phyloP scores from a whole-genome alignment of 176 grass and related monocot genomes.

The Musa schizocarpa region DNA sequence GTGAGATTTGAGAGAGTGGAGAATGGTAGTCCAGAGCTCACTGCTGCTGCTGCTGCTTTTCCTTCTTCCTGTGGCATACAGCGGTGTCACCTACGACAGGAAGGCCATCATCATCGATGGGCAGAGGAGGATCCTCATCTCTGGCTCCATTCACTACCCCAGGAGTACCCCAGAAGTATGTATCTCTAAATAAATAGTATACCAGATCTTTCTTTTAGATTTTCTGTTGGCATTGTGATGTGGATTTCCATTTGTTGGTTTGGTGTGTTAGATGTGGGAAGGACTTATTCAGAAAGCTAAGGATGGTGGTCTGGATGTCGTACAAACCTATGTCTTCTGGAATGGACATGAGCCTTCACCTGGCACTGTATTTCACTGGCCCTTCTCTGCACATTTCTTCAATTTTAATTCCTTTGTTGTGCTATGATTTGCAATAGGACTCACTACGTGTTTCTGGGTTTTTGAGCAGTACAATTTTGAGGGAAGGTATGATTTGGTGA shows the following conservation, averaged over 20 bases:
- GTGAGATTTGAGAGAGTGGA: slow-evolving; percentile 8
- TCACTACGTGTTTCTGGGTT: slow-evolving; percentile 10
- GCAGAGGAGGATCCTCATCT: slow-evolving; percentile 81
- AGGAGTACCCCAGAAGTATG: slow-evolving; percentile 92
- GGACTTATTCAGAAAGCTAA: slow-evolving; percentile 90
- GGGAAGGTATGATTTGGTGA: slow-evolving; percentile 96
- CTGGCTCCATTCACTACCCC: slow-evolving; percentile 98
- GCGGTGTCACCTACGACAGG: slow-evolving; percentile 79
- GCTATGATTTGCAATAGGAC: not conserved
- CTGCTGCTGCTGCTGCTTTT: slow-evolving; percentile 7
- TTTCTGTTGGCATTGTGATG: not conserved
- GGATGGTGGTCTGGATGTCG: slow-evolving; percentile 93
- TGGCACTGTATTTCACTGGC: slow-evolving; percentile 47
- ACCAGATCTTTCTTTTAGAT: not conserved
- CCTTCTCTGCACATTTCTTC: not conserved
- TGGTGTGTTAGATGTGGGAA: slow-evolving; percentile 77
- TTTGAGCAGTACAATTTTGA: slow-evolving; percentile 86
- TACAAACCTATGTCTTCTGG: slow-evolving; percentile 99
- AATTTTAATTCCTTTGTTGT: not conserved
- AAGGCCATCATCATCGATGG: slow-evolving; percentile 80
- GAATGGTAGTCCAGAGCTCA: slow-evolving; percentile 6
- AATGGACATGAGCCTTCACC: slow-evolving; percentile 89
- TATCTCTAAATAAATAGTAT: slow-evolving; percentile 21
- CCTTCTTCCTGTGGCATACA: slow-evolving; percentile 28
- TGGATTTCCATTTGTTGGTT: not conserved